Percentiles rank a stretch among this genome's conserved stretches.
phyloP scores from a whole-genome alignment of 352 stramenopile species.

The Phytophthora litchii region DNA sequence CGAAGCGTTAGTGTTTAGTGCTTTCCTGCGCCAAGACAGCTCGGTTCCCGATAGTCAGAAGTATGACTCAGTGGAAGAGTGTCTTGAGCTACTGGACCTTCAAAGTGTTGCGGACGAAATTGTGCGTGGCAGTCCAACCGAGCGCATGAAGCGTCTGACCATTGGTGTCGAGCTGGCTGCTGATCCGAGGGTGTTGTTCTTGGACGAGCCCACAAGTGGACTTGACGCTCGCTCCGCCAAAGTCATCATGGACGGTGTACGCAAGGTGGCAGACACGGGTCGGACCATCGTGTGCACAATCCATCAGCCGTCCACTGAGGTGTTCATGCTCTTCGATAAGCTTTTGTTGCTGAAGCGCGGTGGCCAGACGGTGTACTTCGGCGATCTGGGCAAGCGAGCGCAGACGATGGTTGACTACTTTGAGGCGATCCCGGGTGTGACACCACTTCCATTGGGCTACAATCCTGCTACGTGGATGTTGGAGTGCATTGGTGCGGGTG shows the following conservation, averaged over 20 bases:
- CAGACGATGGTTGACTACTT: conserved; percentile 66
- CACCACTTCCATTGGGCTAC: conserved; percentile 51
- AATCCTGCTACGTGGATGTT: conserved; percentile 93
- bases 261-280: conserved; percentile 56
- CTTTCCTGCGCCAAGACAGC: conserved; percentile 60
- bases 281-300: conserved; percentile 91
- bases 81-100: conserved; percentile 41
- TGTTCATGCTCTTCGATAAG: conserved; percentile 87
- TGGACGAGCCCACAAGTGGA: conserved; percentile 64
- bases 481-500: conserved; percentile 71
- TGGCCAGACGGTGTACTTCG: conserved; percentile 83
- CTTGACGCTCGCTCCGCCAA: conserved; percentile 61
- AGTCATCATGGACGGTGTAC: conserved; percentile 78
- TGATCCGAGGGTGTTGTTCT: conserved; percentile 78
- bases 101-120: conserved; percentile 38
- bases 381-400: conserved; percentile 63
- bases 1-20: conserved; percentile 89
- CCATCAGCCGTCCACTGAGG: conserved; percentile 85
- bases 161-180: conserved; percentile 90
- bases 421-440: conserved; percentile 63
- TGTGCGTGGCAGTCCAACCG: conserved; percentile 43
- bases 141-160: conserved; percentile 53
- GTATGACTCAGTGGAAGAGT: conserved; percentile 37
- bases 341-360: conserved; percentile 88
- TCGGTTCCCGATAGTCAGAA: conserved; percentile 37